These are phyloP conservation scores for Ustilago crameri DNA, from an alignment of 1,284 basidiomycete genomes.

Conservation along the genomic window DNA sequence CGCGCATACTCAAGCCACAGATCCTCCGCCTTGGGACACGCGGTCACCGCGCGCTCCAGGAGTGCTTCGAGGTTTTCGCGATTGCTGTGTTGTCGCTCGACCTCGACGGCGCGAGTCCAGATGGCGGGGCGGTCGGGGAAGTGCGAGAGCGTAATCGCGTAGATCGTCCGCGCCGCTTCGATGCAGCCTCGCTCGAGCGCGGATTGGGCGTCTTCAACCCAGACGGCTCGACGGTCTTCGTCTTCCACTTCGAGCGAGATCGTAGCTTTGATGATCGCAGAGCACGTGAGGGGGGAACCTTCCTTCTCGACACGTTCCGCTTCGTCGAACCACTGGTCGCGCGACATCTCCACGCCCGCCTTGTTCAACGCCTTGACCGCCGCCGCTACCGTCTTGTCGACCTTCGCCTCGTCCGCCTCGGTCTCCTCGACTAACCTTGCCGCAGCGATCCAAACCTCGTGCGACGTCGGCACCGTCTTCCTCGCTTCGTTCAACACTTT, in stretches of 20 bases:
- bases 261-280: conserved; percentile 94
- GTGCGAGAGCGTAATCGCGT: conserved; percentile 89
- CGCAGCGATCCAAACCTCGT: conserved; percentile 99
- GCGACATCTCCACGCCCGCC: conserved; percentile 86
- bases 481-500: conserved; percentile 95
- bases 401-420: conserved; percentile 71
- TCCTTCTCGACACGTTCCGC: conserved; percentile 91
- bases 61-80: conserved; percentile 83
- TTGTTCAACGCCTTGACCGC: conserved; percentile 82
- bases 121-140: conserved; percentile 84
- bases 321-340: conserved; percentile 96
- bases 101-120: conserved; percentile 89
- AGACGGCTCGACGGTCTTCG: conserved; percentile 87
- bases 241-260: conserved; percentile 94
- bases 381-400: conserved; percentile 87
- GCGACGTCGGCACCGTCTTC: conserved; percentile 90
- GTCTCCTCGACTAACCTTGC: conserved; percentile 81
- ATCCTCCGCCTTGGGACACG: conserved; percentile 92
- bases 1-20: conserved; percentile 98
- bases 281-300: conserved; percentile 84
- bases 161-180: conserved; percentile 84
- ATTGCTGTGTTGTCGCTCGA: conserved; percentile 89
- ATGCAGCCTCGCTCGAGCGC: conserved; percentile 80
- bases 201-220: conserved; percentile 89
- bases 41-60: conserved; percentile 82